Conservation (phyloP, 108 stramenopile genomes). For the Schizochytrium sp. region DNA sequence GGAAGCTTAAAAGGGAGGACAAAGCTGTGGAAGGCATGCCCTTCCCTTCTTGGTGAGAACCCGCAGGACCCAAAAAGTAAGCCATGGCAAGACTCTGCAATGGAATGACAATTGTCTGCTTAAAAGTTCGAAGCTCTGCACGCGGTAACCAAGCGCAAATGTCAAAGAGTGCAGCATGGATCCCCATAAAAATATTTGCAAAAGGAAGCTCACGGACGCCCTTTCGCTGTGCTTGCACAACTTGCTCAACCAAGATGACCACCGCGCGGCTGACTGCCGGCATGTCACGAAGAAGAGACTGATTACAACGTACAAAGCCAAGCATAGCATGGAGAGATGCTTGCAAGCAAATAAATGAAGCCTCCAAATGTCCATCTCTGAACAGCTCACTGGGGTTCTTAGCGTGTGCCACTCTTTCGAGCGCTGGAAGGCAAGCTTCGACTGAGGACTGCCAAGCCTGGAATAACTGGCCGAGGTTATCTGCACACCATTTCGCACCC, state of each 20-base stretch:
- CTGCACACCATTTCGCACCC: slow-evolving; percentile 16
- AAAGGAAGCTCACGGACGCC: neutral
- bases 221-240: neutral
- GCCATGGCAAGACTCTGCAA: slow-evolving; percentile 19
- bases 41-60: neutral
- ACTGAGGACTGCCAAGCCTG: slow-evolving; percentile 55
- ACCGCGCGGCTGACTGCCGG: slow-evolving; percentile 49
- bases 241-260: neutral
- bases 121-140: slow-evolving; percentile 9
- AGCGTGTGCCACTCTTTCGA: neutral
- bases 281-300: slow-evolving; percentile 27
- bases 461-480: slow-evolving; percentile 33
- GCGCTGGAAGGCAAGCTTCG: slow-evolving; percentile 11
- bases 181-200: neutral
- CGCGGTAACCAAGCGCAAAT: slow-evolving; percentile 9
- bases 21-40: neutral
- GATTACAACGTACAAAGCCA: slow-evolving; percentile 50
- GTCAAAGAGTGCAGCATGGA: slow-evolving; percentile 33
- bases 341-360: slow-evolving; percentile 18
- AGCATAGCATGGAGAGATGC: slow-evolving; percentile 5
- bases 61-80: slow-evolving; percentile 15
- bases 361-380: neutral
- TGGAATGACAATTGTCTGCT: neutral
- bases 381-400: neutral
- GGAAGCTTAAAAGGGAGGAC: neutral